Conservation (phyloP, 768 basidiomycete species). For the Tricholoma saponaceum region DNA sequence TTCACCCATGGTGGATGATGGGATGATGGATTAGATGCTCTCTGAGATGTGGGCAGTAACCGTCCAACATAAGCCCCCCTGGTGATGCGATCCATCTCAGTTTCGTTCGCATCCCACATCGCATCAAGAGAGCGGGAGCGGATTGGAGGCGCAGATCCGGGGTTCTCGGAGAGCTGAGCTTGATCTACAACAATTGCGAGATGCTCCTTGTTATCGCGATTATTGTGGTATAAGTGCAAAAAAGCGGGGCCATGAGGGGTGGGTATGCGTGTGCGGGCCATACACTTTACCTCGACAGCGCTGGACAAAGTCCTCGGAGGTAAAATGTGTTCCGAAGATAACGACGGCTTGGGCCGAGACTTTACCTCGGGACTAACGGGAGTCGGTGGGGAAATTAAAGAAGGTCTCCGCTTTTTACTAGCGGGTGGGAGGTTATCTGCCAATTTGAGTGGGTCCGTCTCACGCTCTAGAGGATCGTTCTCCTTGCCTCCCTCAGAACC, state of each 20-base stretch:
- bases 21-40: constrained; percentile 37
- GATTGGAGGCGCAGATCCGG: constrained; percentile 55
- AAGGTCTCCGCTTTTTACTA: constrained; percentile 37
- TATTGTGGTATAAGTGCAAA: constrained; percentile 93
- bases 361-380: constrained; percentile 19
- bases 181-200: constrained; percentile 93
- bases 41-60: constrained; percentile 53
- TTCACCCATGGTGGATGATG: constrained; percentile 10
- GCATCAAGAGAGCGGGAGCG: constrained; percentile 80
- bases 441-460: constrained; percentile 32
- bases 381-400: constrained; percentile 21
- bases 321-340: constrained; percentile 15
- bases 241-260: constrained; percentile 93
- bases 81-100: constrained; percentile 89
- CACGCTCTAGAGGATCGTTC: constrained; percentile 36
- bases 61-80: constrained; percentile 92
- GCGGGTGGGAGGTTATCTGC: constrained; percentile 35
- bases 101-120: constrained; percentile 80
- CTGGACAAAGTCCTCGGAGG: constrained; percentile 17
- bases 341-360: constrained; percentile 19
- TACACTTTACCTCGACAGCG: constrained; percentile 77
- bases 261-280: constrained; percentile 96
- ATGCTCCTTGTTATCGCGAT: constrained; percentile 89
- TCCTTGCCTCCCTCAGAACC: constrained; percentile 45
- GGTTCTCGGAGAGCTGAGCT: constrained; percentile 64